A percentile compares a stretch with the other conserved stretches of the same genome.
Evolutionary conservation across 805 yeast species (phyloP).

Genomic region (Hanseniaspora lachancei): DNA sequence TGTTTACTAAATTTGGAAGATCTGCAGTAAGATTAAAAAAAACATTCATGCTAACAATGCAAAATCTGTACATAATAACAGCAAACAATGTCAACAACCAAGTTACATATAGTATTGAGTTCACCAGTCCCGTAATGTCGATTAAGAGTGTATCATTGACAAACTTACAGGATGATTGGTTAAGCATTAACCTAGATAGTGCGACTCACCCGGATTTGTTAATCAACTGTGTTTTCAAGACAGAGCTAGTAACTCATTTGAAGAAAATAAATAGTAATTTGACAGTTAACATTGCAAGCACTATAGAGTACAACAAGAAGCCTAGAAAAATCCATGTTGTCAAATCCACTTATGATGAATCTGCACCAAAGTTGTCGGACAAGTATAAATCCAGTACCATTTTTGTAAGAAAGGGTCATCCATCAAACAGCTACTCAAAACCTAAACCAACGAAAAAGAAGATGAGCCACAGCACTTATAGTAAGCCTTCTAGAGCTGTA

Average conservation of each 20-base stretch:
- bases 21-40: conserved; percentile 70
- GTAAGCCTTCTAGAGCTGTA: conserved; percentile 20
- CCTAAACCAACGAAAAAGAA: conserved; percentile 57
- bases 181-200: conserved; percentile 38
- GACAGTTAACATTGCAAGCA: conserved; percentile 52
- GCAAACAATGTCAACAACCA: conserved; percentile 57
- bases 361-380: conserved; percentile 60
- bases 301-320: conserved; percentile 76
- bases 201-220: conserved; percentile 59
- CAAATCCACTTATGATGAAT: conserved; percentile 48
- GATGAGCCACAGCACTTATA: conserved; percentile 14
- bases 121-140: conserved; percentile 43
- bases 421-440: conserved; percentile 56
- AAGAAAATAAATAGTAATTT: conserved; percentile 47
- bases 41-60: conserved; percentile 53
- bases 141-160: conserved; percentile 59
- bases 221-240: conserved; percentile 70
- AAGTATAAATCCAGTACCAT: conserved; percentile 79
- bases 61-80: conserved; percentile 53
- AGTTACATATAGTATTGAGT: conserved; percentile 48
- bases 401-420: conserved; percentile 64
- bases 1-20: conserved; percentile 81
- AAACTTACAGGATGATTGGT: conserved; percentile 80
- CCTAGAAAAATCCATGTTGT: conserved; percentile 68
- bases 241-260: conserved; percentile 70